Evolutionary conservation across 2,329 filamentous ascomycete genomes (phyloP), one percentile per base, ranked within the genome.

Genomic region (Calonectria hawksworthii): DNA sequence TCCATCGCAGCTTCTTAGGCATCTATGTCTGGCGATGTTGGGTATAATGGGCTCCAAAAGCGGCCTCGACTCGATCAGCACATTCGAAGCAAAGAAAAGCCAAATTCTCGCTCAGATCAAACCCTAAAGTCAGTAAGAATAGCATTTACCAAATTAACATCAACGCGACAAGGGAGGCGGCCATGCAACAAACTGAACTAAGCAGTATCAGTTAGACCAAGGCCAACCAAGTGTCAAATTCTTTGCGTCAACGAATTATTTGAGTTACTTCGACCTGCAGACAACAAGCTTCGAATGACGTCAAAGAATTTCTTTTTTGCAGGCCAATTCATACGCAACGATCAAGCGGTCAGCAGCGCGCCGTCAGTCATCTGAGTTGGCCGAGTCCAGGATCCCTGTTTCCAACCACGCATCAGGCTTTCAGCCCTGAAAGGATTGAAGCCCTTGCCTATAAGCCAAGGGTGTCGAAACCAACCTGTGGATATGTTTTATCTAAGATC

Each of bases 401-500:
- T 41, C 14, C 56, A 21, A 63, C 34, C 30, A 63, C 10, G 10
- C 34, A 38, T 36, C 16, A 28, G 26, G 23, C 56, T 28, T 18
- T 26, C 56, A 41, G 34, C 36, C 56, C 36, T 63, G 34, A 41
- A 63, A 44, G 56, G 56, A 63, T 28, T 26, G 10, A 30, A 63
- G n/a, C n/a, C 56, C 56, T 41, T 41, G 56, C 56, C 26, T 21
- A 41, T 23, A 41, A 28, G 56, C 23, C 56, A 63, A 28, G 56
- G 56, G 41, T 63, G n/a, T 14, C 16, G 23, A 63, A 63, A 41
- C 26, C 34, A 63, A 18, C 56, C n/a, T 63, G 23, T 63, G 56
- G 34, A 18, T 63, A 28, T 41, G 4, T 63, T 63, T 63, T 63
- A 63, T 63, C 56, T 63, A 63, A 63, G 36, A 63, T 63, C 56